A percentile compares a stretch with the other conserved stretches of the same genome.
Conservation (phyloP, 2,329 filamentous ascomycete species). For the Ceratocystis diversiconidia region DNA sequence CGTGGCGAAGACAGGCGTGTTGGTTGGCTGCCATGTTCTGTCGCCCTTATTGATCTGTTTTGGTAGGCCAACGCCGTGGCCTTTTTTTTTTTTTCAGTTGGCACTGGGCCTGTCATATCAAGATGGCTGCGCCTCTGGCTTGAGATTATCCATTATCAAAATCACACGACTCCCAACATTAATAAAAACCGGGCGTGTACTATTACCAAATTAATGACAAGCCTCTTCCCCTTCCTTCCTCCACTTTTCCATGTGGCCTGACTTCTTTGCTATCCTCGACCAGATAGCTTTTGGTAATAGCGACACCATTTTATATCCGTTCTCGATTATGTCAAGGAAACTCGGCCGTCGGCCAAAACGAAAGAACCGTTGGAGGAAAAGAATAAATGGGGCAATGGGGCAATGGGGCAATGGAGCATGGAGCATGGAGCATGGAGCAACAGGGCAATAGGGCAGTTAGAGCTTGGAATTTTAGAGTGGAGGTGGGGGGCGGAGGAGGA, state of each 20-base stretch:
- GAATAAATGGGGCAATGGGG: background rate
- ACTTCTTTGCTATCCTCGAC: background rate
- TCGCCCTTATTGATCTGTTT: background rate
- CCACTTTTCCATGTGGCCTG: constrained; percentile 1
- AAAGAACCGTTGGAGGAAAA: background rate
- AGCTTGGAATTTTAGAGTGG: background rate
- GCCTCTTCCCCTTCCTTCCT: background rate
- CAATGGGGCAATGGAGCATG: background rate
- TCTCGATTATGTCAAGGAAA: constrained; percentile 1
- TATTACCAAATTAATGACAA: background rate
- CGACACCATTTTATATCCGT: background rate
- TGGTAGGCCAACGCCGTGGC: background rate
- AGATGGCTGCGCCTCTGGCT: too few relatives aligned
- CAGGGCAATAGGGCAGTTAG: too few relatives aligned
- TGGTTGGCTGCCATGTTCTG: background rate
- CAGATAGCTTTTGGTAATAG: background rate
- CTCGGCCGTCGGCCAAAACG: background rate
- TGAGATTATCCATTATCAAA: background rate
- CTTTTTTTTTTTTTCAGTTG: background rate
- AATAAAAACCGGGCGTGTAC: background rate
- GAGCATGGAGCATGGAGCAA: too few relatives aligned
- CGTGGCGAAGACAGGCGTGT: background rate
- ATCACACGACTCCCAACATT: background rate
- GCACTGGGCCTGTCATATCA: background rate
- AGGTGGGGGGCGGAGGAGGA: background rate